These are phyloP conservation scores for Asterochloris erici DNA, from an alignment of 139 green algal species.

Conservation along the genomic window DNA sequence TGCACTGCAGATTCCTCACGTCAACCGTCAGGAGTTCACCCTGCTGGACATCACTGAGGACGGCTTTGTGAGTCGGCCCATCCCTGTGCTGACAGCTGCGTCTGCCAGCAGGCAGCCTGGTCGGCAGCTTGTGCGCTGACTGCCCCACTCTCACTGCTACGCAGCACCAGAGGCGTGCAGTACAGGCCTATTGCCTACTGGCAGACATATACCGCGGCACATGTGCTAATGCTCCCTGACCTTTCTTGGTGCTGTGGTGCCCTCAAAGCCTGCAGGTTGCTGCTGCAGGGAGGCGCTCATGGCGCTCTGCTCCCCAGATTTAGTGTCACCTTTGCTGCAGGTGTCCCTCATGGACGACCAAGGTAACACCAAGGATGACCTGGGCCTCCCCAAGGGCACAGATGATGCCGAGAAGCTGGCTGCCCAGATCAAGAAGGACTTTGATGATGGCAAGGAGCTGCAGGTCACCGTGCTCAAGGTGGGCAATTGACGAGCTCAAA, in stretches of 20 bases:
- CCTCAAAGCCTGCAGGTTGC: no score
- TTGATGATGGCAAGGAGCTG: constrained; percentile 89
- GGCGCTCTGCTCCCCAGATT: no score
- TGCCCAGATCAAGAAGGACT: constrained; percentile 75
- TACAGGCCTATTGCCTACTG: no score
- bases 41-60: constrained; percentile 96
- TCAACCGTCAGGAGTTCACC: constrained; percentile 90
- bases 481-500: background rate
- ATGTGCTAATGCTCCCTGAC: no score
- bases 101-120: no score
- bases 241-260: no score
- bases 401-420: constrained; percentile 87
- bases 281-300: no score
- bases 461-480: constrained; percentile 90
- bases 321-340: constrained; percentile 28
- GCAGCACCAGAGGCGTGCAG: no score
- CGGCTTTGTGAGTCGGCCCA: constrained; percentile 78
- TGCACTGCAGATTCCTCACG: constrained; percentile 77
- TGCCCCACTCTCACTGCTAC: no score
- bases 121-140: no score
- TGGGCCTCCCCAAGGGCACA: constrained; percentile 89
- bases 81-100: no score
- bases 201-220: no score
- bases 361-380: constrained; percentile 93
- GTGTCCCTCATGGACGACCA: constrained; percentile 89